Evolutionary conservation across 306 rosid species (phyloP).

Genomic region (Canavalia gladiata): DNA sequence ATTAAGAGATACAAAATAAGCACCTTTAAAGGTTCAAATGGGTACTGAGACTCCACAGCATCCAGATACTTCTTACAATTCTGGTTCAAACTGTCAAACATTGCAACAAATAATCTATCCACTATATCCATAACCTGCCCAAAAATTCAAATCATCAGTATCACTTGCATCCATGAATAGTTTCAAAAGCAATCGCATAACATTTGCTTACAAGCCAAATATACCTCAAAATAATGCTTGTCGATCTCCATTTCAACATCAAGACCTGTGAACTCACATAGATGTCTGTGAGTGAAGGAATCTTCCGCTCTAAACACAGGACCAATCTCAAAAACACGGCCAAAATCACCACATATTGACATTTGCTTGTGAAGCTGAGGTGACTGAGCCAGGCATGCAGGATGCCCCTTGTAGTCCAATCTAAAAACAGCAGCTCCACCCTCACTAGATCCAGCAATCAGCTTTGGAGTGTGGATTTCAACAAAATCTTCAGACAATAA

Average conservation of each 20-base stretch:
- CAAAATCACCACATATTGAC: conserved; percentile 85
- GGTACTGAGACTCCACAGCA: conserved; percentile 82
- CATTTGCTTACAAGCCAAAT: conserved; percentile 9
- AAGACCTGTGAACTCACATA: conserved; percentile 95
- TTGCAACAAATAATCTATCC: conserved; percentile 73
- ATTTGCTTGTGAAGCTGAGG: conserved; percentile 99
- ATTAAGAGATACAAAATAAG: conserved; percentile 15
- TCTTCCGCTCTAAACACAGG: conserved; percentile 93
- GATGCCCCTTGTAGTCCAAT: conserved; percentile 85
- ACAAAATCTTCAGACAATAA: conserved; percentile 56
- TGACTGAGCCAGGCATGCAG: conserved; percentile 96
- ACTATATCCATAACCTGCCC: conserved; percentile 89
- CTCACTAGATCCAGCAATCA: conserved; percentile 93
- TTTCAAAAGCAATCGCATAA: conserved; percentile 28
- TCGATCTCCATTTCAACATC: conserved; percentile 96
- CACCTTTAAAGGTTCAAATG: conserved; percentile 95
- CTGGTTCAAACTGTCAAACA: conserved; percentile 78
- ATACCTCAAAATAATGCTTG: conserved; percentile 85
- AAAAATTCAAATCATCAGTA: conserved; percentile 36
- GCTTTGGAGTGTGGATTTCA: conserved; percentile 88
- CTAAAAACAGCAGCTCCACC: conserved; percentile 96
- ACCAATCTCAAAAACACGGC: conserved; percentile 92
- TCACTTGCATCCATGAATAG: conserved; percentile 23
- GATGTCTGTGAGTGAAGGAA: conserved; percentile 89
- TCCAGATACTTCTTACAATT: conserved; percentile 77